Base-by-base conservation (phyloP, 192 early-diverging fungal genomes). In the Backusella circina region DNA sequence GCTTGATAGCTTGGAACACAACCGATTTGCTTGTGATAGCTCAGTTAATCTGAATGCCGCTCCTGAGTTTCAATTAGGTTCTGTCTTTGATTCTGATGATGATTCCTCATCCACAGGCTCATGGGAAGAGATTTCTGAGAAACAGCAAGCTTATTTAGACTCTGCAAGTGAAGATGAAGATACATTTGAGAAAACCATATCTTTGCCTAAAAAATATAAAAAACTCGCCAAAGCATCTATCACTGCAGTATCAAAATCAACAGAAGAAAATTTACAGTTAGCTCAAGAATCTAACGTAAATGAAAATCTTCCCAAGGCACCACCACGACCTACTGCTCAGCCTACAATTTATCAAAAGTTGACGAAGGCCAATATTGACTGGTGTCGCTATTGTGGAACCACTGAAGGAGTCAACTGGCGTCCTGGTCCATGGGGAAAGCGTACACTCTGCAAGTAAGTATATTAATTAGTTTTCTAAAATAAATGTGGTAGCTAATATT, bases 311-410 rank as follows among this genome's bases (percentile, higher is more conserved):
- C 10, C 16, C 28, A 69, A 64, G 74, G 23, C 47, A 41, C 44
- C 57, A 67, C 50, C 23, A 50, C 85, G 38, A 79, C 80, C 61
- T 47, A 79, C 1, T 68, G 32, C 67, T 23, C 65, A 33, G 8
- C 87, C 85, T 5, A 91, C 91, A 18, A 72, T 93, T 12, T 93
- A 88, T 78, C 87, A 93, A 79, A 77, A 81, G 21, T 83, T 92
- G 32, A 88, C 88, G 30, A 79, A 88, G 77, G 82, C 79, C 1
- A 89, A 86, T 65, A 79, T 92, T 77, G 90, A 95, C 80, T 97
- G 95, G 95, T 97, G 95, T 80, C 90, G 95, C 64, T 97, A 95
- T 79, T 97, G 95, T 76, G 95, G 95, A 28, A 94, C 93, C 9
- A 97, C 95, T 10, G 92, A 92, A 82, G 90, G 92, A 67, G 87